Evolutionary conservation across 192 early-diverging fungal species (phyloP), one percentile per base, ranked within the genome.

Genomic region (Coemansia sp.): DNA sequence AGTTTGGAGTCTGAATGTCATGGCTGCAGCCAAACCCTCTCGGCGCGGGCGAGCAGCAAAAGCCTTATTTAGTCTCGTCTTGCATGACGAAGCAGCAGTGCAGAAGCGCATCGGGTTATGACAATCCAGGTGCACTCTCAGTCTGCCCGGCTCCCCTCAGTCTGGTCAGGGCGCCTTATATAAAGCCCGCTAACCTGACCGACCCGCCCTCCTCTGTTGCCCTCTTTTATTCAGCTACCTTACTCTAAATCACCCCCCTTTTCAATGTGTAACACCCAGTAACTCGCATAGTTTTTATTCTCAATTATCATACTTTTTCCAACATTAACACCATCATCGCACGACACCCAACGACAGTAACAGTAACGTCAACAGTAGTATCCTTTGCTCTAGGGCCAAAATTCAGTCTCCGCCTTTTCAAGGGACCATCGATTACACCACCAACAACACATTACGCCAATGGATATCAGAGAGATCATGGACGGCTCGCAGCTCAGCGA

Each of bases 391-490:
- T 14, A 43, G 14, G 9, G 2, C 40, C 40, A n/a, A 6, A 47
- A 47, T n/a, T n/a, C 30, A 2, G 30, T 30, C 26, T 19, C 39
- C 21, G 28, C 49, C 47, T 46, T 30, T 40, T 6, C 39, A 5
- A 40, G 39, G 39, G 8, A 40, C 39, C 39, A 40, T 14, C n/a
- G n/a, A n/a, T n/a, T 40, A 30, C 53, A 3, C 33, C 53, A 52
- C 17, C 44, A 58, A 28, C 0, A 57, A 23, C 30, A 32, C 59
- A 28, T 49, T 58, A 63, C 21, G n/a, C 55, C 11, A 13, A 78
- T 78, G 76, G 76, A 78, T 44, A 78, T 78, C n/a, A 67, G 69
- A 44, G 76, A 78, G 47, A 78, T 78, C 38, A 78, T 68, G 11
- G 66, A 78, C 44, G 17, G 49, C 9, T 73, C 70, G 67, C 70